Conservation (phyloP, 225 moss, liverwort and hornwort genomes). For the Physcomitrium patens region DNA sequence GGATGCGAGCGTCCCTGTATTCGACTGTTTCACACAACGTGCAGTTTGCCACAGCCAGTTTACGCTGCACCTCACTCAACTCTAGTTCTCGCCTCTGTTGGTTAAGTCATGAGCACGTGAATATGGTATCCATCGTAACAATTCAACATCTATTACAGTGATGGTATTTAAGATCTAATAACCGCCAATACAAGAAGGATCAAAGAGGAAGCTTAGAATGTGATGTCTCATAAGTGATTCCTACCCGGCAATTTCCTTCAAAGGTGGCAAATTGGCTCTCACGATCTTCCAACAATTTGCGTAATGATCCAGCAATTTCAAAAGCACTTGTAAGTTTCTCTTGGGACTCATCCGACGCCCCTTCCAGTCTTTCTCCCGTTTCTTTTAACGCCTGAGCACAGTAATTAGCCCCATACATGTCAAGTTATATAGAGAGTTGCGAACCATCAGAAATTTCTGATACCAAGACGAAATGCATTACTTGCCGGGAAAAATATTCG, state of each 20-base stretch:
- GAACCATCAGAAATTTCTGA: neutral
- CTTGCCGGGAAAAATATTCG: neutral
- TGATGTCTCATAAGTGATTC: neutral
- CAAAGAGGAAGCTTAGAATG: neutral
- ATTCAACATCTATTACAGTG: neutral
- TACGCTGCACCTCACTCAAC: slow-evolving; percentile 77
- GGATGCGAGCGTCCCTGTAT: slow-evolving; percentile 73
- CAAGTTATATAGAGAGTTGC: neutral
- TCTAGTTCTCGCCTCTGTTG: slow-evolving; percentile 81
- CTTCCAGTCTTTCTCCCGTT: slow-evolving; percentile 83
- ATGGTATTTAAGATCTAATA: slow-evolving; percentile 1
- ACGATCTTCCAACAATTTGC: slow-evolving; percentile 78
- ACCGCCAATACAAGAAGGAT: slow-evolving; percentile 8
- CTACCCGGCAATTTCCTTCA: slow-evolving; percentile 82
- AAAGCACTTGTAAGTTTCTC: slow-evolving; percentile 88
- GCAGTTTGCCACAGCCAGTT: slow-evolving; percentile 75
- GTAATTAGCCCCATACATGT: slow-evolving; percentile 14
- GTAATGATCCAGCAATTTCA: slow-evolving; percentile 82
- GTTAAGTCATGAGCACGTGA: neutral
- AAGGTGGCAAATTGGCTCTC: slow-evolving; percentile 85
- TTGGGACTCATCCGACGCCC: slow-evolving; percentile 84
- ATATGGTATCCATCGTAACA: neutral
- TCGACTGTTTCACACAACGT: slow-evolving; percentile 78
- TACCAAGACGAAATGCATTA: neutral
- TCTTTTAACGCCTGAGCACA: slow-evolving; percentile 71